Percentiles rank a stretch among this genome's conserved stretches.
Conservation (phyloP, 2,329 filamentous ascomycete species). For the Neonectria magnoliae region DNA sequence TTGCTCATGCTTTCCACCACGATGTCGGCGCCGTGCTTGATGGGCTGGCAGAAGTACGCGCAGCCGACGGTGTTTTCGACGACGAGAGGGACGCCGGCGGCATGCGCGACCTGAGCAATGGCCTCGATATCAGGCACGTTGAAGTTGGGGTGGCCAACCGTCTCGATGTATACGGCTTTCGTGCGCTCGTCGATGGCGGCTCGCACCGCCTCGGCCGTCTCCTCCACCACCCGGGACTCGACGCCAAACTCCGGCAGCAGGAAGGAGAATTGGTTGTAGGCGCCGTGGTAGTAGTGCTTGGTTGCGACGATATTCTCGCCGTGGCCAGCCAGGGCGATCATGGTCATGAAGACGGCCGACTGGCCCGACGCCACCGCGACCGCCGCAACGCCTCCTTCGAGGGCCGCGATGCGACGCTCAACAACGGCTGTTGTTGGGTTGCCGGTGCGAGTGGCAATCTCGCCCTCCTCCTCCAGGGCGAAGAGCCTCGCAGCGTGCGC, state of each 20-base stretch:
- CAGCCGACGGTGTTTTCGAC: slow-evolving; percentile 80
- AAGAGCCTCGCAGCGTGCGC: slow-evolving; percentile 93
- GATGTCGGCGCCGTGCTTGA: slow-evolving; percentile 90
- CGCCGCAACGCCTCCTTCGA: slow-evolving; percentile 89
- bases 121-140: slow-evolving; percentile 92
- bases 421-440: slow-evolving; percentile 95
- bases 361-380: slow-evolving; percentile 86
- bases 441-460: slow-evolving; percentile 95
- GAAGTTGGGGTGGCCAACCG: slow-evolving; percentile 90
- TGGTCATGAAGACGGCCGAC: slow-evolving; percentile 88
- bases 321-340: slow-evolving; percentile 79
- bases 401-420: slow-evolving; percentile 67
- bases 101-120: slow-evolving; percentile 80
- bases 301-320: slow-evolving; percentile 94
- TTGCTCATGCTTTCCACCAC: slow-evolving; percentile 93
- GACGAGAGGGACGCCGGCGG: slow-evolving; percentile 71
- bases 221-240: slow-evolving; percentile 83
- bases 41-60: slow-evolving; percentile 89
- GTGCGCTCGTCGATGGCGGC: slow-evolving; percentile 88
- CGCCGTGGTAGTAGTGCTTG: slow-evolving; percentile 89
- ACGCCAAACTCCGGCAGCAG: slow-evolving; percentile 84
- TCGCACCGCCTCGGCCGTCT: slow-evolving; percentile 79
- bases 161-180: slow-evolving; percentile 90
- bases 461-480: slow-evolving; percentile 92
- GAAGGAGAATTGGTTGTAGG: slow-evolving; percentile 96